Evolutionary conservation across 768 basidiomycete species (phyloP), one percentile per base, ranked within the genome.

Genomic region (Kondoa malvinella): DNA sequence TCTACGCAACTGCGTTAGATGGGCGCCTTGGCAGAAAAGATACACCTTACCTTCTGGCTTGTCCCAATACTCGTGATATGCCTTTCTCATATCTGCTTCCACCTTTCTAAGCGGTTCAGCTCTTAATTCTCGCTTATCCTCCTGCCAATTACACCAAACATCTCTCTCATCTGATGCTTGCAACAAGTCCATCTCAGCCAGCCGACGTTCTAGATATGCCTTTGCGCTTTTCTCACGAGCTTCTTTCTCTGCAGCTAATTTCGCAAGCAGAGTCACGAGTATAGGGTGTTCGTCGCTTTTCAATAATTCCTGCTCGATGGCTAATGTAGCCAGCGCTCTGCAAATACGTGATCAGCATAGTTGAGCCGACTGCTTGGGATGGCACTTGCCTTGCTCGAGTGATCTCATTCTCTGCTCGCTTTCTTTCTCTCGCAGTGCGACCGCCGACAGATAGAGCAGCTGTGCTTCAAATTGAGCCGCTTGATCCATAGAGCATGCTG

Each of bases 31-130:
- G 25, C 27, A 59, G 58, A 8, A 31, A 14, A 31, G 27, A 14
- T 14, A 31, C 58, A 59, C 27, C 58, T 59, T 14, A 59, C 30
- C 58, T 25, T 31, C 58, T 17, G 16, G 8, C 21, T 34, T 16
- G 8, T 32, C 61, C 61, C 61, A 63, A 32, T 3, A 63, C 31
- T 63, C 61, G 29, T 30, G 32, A 32, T 63, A 63, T 16, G 26
- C 30, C 21, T 31, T 17, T 3, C 61, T 16, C 61, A 63, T 63
- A 12, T n/a, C 8, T 33, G 30, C 14, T 29, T 63, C 61, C 8
- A 21, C 61, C 3, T 34, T 29, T 3, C 30, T 3, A 16, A 63
- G 15, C 27, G 31, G 27, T 3, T 34, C 32, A 21, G 15, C 30
- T 2, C 30, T 3, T 12, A 16, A 29, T 14, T 63, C 61, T 3